Evolutionary conservation across 257 asterid genomes (phyloP), one percentile per base, ranked within the genome.

Genomic region (Ocimum tenuiflorum): DNA sequence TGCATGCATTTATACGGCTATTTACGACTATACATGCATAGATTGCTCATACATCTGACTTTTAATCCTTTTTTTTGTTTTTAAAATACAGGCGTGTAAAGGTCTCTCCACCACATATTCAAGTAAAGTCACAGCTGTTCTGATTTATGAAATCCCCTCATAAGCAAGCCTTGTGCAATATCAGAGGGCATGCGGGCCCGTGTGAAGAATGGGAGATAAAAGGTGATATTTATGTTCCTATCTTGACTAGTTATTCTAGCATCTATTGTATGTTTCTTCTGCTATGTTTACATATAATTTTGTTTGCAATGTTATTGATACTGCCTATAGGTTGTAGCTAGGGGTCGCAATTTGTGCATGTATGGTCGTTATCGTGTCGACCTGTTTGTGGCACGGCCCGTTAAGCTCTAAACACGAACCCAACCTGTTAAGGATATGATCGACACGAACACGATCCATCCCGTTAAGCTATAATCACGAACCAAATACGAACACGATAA

Each of bases 201-300:
- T 65, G 97, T 94, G 74, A 94, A 94, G 82, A 88, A 65, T 69
- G 99, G 99, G 64, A 94, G 64, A 74, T 90, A 94, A 94, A 88
- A 80, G 99, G 97, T n/a, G 99, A 94, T 76, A 9, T 63, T 58
- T 42, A 20, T 67, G 66, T 36, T 46, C 52, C 35, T 20, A 42
- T 49, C 47, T 70, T 55, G 36, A 59, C 42, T 74, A 35, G 49
- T 75, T 39, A 27, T 38, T 60, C 12, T 43, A 13, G 38, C 53
- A 36, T 68, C 22, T 57, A 24, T 53, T 50, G 48, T 41, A n/a
- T 19, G 43, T 54, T 61, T 61, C 35, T 14, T 8, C 22, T 68
- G 22, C 36, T 61, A 42, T 54, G 45, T 46, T 27, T 20, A 7
- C 15, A 23, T 53, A 23, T n/a, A 56, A 8, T 46, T 63, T 63